Base-by-base conservation (phyloP, 2,329 filamentous ascomycete genomes). In the Pseudogymnoascus sp. region DNA sequence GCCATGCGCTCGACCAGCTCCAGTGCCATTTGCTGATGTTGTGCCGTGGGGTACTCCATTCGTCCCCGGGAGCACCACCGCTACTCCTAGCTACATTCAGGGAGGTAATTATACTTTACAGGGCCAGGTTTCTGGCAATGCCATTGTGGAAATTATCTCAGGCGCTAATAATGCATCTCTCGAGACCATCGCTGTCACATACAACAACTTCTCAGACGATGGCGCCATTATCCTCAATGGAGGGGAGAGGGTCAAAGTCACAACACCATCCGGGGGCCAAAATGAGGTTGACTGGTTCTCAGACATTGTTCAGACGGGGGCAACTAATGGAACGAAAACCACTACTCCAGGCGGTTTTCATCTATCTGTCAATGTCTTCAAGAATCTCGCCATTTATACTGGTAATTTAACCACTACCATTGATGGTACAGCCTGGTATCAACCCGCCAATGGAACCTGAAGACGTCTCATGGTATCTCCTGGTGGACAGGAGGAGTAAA, bases 381-480 rank as follows among this genome's bases (percentile, higher is more conserved):
- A 61, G 3, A 78, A 77, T 39, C 69, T 74, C 0, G 77, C 77
- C 63, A 62, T 74, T 6, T 74, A 75, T 0, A 77, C 73, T 62
- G 77, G 77, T 1, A 41, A 41, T 41, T 41, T 41, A 41, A 41
- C 38, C 18, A 78, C 74, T 1, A 73, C 67, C 0, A 60, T 76
- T 30, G 70, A 75, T 61, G 75, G 73, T 0, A 64, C 68, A 1
- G 63, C 62, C 25, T 78, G 74, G 64, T 61, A 65, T 3, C 77
- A 78, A 65, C 76, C 76, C 5, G 65, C 64, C 0, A 74, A 76
- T 62, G 70, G 70, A 41, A 41, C 38, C 18, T 41, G 11, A 41
- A 22, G 38, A 12, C 38, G 8, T 12, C 18, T 41, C 16, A 41
- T 41, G 12, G 22, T 39, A 39, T 25, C 30, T 11, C 2, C 30